A percentile compares a stretch with the other conserved stretches of the same genome.
Conservation (phyloP, 2,329 filamentous ascomycete species). For the Talaromyces sp. region DNA sequence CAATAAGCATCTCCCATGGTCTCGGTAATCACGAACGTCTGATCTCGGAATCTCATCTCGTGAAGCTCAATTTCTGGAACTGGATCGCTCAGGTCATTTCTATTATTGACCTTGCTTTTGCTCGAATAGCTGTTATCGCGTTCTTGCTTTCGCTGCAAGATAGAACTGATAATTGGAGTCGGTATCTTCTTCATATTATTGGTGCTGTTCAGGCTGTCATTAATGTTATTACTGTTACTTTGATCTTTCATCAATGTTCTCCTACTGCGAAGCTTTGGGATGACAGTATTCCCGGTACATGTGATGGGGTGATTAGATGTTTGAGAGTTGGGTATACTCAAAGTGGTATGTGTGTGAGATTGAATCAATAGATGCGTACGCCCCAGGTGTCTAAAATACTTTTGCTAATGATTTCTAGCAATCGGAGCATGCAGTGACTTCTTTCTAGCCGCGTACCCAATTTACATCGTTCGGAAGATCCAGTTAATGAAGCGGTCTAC, state of each 20-base stretch:
- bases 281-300: neutral
- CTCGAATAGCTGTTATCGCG: neutral
- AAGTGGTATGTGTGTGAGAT: neutral
- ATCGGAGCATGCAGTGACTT: conserved; percentile 19
- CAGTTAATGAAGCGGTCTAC: conserved; percentile 20
- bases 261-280: neutral
- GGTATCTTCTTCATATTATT: neutral
- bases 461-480: conserved; percentile 20
- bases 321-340: neutral
- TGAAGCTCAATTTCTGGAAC: neutral
- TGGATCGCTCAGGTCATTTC: neutral
- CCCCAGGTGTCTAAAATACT: too few species aligned
- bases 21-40: neutral
- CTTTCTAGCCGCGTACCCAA: conserved; percentile 20
- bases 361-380: too few species aligned
- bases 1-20: neutral
- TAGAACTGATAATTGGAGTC: neutral
- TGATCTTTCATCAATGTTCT: neutral
- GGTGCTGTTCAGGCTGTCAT: neutral
- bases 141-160: neutral
- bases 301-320: neutral
- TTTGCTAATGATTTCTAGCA: too few species aligned
- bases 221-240: neutral
- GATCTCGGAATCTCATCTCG: neutral
- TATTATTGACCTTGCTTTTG: neutral